Conservation (phyloP, 495 filamentous ascomycete species). For the Xylaria intraflava region DNA sequence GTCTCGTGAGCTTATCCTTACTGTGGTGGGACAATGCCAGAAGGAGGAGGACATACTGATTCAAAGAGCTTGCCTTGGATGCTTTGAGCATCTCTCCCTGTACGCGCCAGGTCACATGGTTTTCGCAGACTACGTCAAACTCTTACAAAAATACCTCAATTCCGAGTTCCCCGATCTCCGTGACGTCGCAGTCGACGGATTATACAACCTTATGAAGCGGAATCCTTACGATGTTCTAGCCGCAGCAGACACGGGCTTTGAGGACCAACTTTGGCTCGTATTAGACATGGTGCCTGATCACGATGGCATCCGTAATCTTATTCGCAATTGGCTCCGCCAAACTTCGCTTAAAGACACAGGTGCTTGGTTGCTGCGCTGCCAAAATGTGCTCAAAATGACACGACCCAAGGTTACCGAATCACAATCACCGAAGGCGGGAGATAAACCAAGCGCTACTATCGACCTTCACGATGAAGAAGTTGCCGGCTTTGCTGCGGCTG, state of each 20-base stretch:
- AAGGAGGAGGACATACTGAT: slow-evolving; percentile 68
- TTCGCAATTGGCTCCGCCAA: slow-evolving; percentile 87
- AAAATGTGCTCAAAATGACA: slow-evolving; percentile 83
- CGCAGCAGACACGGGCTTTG: slow-evolving; percentile 66
- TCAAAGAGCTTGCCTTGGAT: slow-evolving; percentile 69
- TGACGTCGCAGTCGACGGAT: slow-evolving; percentile 75
- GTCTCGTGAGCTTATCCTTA: slow-evolving; percentile 82
- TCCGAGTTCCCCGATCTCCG: slow-evolving; percentile 60
- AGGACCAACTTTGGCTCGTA: slow-evolving; percentile 86
- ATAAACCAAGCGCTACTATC: slow-evolving; percentile 47
- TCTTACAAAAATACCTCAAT: slow-evolving; percentile 68
- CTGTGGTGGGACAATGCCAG: slow-evolving; percentile 75
- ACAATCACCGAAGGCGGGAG: slow-evolving; percentile 30
- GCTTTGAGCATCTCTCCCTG: slow-evolving; percentile 83
- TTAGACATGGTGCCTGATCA: slow-evolving; percentile 71
- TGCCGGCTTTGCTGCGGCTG: slow-evolving; percentile 78
- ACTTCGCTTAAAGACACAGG: slow-evolving; percentile 69
- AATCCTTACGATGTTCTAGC: slow-evolving; percentile 72
- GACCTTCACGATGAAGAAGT: slow-evolving; percentile 95
- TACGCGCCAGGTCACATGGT: slow-evolving; percentile 86
- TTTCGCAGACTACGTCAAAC: slow-evolving; percentile 73
- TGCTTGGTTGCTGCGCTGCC: slow-evolving; percentile 80
- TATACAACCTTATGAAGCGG: slow-evolving; percentile 92
- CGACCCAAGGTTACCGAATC: slow-evolving; percentile 52
- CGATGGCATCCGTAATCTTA: slow-evolving; percentile 68